Evolutionary conservation across 2,329 filamentous ascomycete genomes (phyloP).

Genomic region (Fusarium gaditjirri): DNA sequence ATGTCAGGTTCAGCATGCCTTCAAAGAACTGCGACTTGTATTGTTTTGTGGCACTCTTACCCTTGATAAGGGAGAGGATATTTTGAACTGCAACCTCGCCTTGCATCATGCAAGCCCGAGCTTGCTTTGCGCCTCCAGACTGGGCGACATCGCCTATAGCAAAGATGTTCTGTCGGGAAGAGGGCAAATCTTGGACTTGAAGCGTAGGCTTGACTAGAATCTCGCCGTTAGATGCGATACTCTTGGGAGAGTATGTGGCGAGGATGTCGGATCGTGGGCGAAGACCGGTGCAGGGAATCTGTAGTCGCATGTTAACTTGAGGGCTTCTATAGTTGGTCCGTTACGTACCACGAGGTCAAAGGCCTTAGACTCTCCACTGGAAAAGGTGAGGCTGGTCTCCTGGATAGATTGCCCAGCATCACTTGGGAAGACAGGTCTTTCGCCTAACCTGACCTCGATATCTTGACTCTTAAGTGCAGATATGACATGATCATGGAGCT

Average conservation of each 20-base stretch:
- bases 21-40: conserved; percentile 20
- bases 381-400: not conserved
- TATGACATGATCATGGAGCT: conserved; percentile 2
- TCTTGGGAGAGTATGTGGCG: not conserved
- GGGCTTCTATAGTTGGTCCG: fast-evolving
- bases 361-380: not conserved
- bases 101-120: conserved; percentile 21
- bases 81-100: conserved; percentile 4
- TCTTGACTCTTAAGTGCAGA: not conserved
- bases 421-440: not conserved
- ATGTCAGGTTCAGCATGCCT: conserved; percentile 1
- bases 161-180: not conserved
- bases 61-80: conserved; percentile 9
- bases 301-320: fast-evolving
- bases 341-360: conserved; percentile 26
- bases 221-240: conserved; percentile 7
- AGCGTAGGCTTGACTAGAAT: conserved; percentile 19
- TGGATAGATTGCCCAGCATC: not conserved
- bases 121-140: conserved; percentile 27
- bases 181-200: not conserved
- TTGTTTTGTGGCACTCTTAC: fast-evolving
- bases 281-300: conserved; percentile 34
- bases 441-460: conserved; percentile 1
- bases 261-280: conserved; percentile 19
- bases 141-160: conserved; percentile 19